phyloP scores from a whole-genome alignment of 169 alveolate species.

The Blepharisma undulans region DNA sequence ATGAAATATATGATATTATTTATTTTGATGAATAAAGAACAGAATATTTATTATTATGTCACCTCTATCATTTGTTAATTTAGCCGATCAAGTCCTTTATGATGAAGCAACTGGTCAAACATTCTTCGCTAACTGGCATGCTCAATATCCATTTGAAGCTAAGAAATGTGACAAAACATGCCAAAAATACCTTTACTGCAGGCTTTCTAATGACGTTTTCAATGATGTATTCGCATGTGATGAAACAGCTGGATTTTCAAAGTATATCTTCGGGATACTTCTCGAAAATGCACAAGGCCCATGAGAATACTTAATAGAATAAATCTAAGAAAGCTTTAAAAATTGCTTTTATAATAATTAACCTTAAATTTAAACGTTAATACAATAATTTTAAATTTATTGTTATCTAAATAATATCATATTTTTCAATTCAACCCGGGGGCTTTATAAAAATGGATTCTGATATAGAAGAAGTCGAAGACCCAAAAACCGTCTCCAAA shows the following conservation, averaged over 20 bases:
- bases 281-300: background rate
- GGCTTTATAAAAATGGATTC: background rate
- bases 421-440: background rate
- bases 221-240: background rate
- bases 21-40: too few species aligned
- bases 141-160: background rate
- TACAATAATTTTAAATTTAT: too few species aligned
- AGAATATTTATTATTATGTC: too few species aligned
- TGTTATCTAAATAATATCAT: too few species aligned
- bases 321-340: background rate
- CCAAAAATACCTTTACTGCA: background rate
- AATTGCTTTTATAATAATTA: background rate
- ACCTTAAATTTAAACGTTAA: too few species aligned
- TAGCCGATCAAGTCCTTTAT: background rate
- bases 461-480: background rate
- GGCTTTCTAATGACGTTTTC: background rate
- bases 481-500: background rate
- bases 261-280: background rate
- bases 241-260: background rate
- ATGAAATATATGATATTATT: too few species aligned
- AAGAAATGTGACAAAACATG: background rate
- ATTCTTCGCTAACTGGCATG: background rate
- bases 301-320: background rate
- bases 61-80: background rate
- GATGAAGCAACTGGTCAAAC: background rate